Evolutionary conservation across 2,329 filamentous ascomycete species (phyloP).

Genomic region (Verticillium nonalfalfae): DNA sequence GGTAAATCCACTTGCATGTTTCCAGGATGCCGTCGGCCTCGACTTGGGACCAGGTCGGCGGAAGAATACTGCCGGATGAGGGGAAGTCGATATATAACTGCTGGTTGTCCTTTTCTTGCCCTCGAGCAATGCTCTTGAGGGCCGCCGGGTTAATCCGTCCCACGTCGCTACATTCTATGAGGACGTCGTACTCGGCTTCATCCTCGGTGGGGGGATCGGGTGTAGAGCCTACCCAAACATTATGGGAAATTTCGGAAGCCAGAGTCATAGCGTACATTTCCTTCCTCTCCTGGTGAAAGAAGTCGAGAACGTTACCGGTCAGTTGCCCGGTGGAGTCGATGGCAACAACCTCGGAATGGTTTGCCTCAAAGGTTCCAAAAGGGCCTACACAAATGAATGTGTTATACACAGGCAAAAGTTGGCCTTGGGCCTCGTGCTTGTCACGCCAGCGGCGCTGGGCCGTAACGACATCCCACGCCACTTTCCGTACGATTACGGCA

Average conservation of each 20-base stretch:
- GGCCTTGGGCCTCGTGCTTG: constrained; percentile 50
- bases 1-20: constrained; percentile 85
- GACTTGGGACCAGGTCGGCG: constrained; percentile 73
- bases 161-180: constrained; percentile 84
- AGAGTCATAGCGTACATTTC: constrained; percentile 95
- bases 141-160: constrained; percentile 68
- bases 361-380: constrained; percentile 66
- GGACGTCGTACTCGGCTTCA: constrained; percentile 66
- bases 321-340: constrained; percentile 64
- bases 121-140: constrained; percentile 51
- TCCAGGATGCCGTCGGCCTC: constrained; percentile 82
- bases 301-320: constrained; percentile 78
- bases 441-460: constrained; percentile 74
- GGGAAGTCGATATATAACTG: constrained; percentile 67
- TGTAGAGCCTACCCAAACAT: constrained; percentile 86
- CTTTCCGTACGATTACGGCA: constrained; percentile 49
- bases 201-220: constrained; percentile 60
- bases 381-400: constrained; percentile 68
- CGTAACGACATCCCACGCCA: constrained; percentile 62
- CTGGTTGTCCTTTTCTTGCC: constrained; percentile 24
- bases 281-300: constrained; percentile 78
- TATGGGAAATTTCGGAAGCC: constrained; percentile 80
- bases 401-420: constrained; percentile 63
- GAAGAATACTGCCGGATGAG: constrained; percentile 86
- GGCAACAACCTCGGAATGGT: constrained; percentile 65